A percentile compares a stretch with the other conserved stretches of the same genome.
Conservation (phyloP, 164 flowering plant species). For the Cinnamomum chago region DNA sequence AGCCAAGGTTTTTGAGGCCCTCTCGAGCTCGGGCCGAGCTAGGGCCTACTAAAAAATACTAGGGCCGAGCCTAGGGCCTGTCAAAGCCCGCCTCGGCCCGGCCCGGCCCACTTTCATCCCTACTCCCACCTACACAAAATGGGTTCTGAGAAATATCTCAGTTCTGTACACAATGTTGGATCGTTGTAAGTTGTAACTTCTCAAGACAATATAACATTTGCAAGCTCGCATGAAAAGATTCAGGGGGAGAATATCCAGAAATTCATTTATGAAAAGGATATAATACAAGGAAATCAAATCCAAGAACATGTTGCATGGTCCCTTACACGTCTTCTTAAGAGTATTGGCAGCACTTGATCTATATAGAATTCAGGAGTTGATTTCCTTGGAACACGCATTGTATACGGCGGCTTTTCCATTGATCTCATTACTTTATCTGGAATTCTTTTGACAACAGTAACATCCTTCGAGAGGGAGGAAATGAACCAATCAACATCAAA, state of each 20-base stretch:
- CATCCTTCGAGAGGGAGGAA: constrained; percentile 81
- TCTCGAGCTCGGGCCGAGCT: too few relatives aligned
- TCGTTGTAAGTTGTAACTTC: background rate
- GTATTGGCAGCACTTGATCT: constrained; percentile 92
- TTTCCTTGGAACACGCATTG: constrained; percentile 97
- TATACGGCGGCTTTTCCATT: constrained; percentile 95
- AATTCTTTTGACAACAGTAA: constrained; percentile 72
- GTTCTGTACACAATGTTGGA: too few relatives aligned
- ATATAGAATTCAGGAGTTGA: constrained; percentile 83
- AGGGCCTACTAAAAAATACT: too few relatives aligned
- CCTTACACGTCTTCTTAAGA: constrained; percentile 83
- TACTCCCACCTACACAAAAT: too few relatives aligned
- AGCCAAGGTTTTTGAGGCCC: too few relatives aligned
- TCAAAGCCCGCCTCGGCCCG: too few relatives aligned
- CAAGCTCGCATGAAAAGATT: background rate
- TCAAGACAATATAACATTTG: background rate
- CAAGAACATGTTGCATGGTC: constrained; percentile 11
- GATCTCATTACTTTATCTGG: constrained; percentile 86
- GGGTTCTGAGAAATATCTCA: too few relatives aligned
- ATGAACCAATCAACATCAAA: constrained; percentile 96
- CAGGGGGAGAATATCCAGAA: background rate
- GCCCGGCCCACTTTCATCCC: too few relatives aligned
- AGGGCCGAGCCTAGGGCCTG: too few relatives aligned
- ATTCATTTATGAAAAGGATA: background rate
- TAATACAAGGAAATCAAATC: constrained; percentile 1